Conservation (phyloP, 2,329 filamentous ascomycete genomes). For the Nigrospora sphaerica region DNA sequence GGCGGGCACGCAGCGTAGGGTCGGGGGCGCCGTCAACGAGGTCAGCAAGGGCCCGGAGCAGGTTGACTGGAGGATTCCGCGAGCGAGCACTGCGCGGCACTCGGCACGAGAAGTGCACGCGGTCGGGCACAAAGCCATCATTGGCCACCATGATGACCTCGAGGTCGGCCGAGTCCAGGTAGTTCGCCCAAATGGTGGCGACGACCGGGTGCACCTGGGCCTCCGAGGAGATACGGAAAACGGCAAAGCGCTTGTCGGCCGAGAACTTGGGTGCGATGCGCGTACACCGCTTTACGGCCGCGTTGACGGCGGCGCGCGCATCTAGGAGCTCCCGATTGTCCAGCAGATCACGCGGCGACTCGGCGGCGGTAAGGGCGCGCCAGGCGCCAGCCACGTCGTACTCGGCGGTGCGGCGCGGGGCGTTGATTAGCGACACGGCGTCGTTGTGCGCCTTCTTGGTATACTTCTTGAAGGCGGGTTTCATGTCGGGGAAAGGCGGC, state of each 20-base stretch:
- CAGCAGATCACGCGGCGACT: conserved; percentile 43
- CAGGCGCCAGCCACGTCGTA: conserved; percentile 56
- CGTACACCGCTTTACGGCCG: conserved; percentile 54
- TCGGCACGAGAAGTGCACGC: conserved; percentile 63
- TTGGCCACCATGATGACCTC: conserved; percentile 63
- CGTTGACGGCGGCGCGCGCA: conserved; percentile 51
- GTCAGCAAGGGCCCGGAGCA: conserved; percentile 49
- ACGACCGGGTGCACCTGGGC: conserved; percentile 62
- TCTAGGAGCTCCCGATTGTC: conserved; percentile 39
- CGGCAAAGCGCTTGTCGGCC: conserved; percentile 52
- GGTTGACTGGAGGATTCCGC: conserved; percentile 51
- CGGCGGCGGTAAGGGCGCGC: conserved; percentile 45
- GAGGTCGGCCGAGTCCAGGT: conserved; percentile 49
- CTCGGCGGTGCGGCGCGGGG: conserved; percentile 53
- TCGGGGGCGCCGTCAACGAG: conserved; percentile 38
- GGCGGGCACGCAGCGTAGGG: conserved; percentile 31
- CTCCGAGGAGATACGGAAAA: conserved; percentile 51
- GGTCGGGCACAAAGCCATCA: conserved; percentile 53
- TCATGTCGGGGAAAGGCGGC: conserved; percentile 61
- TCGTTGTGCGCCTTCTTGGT: conserved; percentile 57
- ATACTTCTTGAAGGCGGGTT: conserved; percentile 48
- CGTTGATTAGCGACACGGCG: conserved; percentile 58
- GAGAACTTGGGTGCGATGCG: conserved; percentile 59
- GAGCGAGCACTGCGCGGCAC: conserved; percentile 48
- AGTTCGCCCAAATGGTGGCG: conserved; percentile 58